These are phyloP conservation scores for Claviceps paspali DNA, from an alignment of 2,329 filamentous ascomycete species.

Conservation along the genomic window DNA sequence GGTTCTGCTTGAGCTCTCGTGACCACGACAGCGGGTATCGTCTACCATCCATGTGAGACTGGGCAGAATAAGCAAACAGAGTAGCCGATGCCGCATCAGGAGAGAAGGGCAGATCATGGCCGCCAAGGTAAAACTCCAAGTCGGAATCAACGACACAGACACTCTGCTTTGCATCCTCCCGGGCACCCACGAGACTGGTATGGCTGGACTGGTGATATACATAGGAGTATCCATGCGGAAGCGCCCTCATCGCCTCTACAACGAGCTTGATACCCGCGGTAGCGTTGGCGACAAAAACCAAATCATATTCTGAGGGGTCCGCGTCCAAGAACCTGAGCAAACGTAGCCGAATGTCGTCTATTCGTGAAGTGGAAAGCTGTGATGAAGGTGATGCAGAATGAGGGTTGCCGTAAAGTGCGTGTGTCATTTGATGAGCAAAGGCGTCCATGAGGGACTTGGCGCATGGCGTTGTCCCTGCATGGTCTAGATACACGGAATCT, in stretches of 20 bases:
- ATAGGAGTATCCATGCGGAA: conserved; percentile 60
- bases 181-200: conserved; percentile 70
- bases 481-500: conserved; percentile 76
- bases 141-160: conserved; percentile 51
- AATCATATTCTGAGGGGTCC: conserved; percentile 65
- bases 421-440: conserved; percentile 66
- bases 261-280: conserved; percentile 85
- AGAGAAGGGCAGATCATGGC: conserved; percentile 17
- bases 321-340: conserved; percentile 67
- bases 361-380: conserved; percentile 54
- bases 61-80: conserved; percentile 69
- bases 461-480: conserved; percentile 83
- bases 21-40: conserved; percentile 61
- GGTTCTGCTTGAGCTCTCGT: conserved; percentile 23
- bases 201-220: conserved; percentile 74
- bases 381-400: conserved; percentile 77
- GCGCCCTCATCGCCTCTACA: conserved; percentile 57
- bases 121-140: conserved; percentile 49
- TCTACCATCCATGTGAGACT: conserved; percentile 83
- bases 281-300: conserved; percentile 85
- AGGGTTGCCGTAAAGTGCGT: conserved; percentile 75
- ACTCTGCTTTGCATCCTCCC: conserved; percentile 52
- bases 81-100: conserved; percentile 12
- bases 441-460: conserved; percentile 65
- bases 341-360: conserved; percentile 61